Evolutionary conservation across 805 yeast species (phyloP).

Genomic region (Wilhelminamyces savonicus): DNA sequence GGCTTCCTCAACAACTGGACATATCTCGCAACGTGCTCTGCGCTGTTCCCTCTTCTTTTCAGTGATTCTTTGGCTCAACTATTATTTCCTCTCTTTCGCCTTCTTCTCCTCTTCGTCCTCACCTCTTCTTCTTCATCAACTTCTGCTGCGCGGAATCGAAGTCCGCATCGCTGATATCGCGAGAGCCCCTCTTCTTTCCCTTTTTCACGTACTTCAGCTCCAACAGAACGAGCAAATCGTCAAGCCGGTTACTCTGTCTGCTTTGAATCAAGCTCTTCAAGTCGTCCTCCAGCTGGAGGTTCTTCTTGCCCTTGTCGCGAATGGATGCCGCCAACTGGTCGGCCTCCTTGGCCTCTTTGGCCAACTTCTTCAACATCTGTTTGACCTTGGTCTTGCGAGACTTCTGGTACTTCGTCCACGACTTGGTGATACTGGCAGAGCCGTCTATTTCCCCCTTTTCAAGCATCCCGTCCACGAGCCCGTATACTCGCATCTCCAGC

Average conservation of each 20-base stretch:
- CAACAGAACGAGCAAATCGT: slow-evolving; percentile 39
- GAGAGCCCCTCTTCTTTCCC: too few relatives aligned
- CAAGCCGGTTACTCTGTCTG: slow-evolving; percentile 38
- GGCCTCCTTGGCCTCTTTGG: slow-evolving; percentile 63
- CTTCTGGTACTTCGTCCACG: slow-evolving; percentile 48
- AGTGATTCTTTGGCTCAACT: too few relatives aligned
- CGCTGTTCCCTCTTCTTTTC: too few relatives aligned
- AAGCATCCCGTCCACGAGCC: slow-evolving; percentile 40
- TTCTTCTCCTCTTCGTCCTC: too few relatives aligned
- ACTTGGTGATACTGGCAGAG: slow-evolving; percentile 21
- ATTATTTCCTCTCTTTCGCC: too few relatives aligned
- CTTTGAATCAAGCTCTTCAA: slow-evolving; percentile 44
- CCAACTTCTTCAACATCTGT: slow-evolving; percentile 44
- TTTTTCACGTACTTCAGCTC: slow-evolving; percentile 43
- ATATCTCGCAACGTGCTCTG: too few relatives aligned
- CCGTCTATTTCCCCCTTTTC: slow-evolving; percentile 30
- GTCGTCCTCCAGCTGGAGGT: slow-evolving; percentile 29
- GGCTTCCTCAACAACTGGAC: too few relatives aligned
- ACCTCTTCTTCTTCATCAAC: too few relatives aligned
- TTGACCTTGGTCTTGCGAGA: slow-evolving; percentile 42
- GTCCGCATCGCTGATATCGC: too few relatives aligned
- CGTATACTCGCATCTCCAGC: slow-evolving; percentile 58
- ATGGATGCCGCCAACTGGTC: slow-evolving; percentile 38
- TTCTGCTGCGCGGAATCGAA: too few relatives aligned
- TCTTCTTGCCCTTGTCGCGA: slow-evolving; percentile 19